Evolutionary conservation across 495 filamentous ascomycete genomes (phyloP).

Genomic region (Articulospora tetracladia): DNA sequence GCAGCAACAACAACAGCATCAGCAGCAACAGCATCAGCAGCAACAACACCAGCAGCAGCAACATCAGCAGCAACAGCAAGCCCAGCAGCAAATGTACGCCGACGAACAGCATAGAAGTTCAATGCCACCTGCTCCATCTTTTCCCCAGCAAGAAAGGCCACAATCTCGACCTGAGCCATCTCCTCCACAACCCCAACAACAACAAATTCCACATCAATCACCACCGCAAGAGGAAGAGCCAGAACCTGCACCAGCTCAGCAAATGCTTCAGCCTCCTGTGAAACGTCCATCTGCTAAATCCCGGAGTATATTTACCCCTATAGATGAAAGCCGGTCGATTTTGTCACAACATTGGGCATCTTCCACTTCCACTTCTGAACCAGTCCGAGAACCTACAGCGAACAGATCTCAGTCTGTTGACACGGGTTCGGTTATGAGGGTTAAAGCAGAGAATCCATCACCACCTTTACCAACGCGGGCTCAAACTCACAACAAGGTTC

Average conservation of each 20-base stretch:
- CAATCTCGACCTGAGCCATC: constrained; percentile 29
- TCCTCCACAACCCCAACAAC: constrained; percentile 29
- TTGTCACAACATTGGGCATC: constrained; percentile 78
- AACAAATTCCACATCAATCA: constrained; percentile 32
- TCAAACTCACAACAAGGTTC: constrained; percentile 38
- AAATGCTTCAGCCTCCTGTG: constrained; percentile 47
- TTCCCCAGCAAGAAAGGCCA: constrained; percentile 38
- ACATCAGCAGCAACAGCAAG: constrained; percentile 40
- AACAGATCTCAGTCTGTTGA: constrained; percentile 63
- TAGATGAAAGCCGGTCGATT: constrained; percentile 87
- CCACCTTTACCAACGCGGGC: constrained; percentile 44
- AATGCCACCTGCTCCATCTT: constrained; percentile 48
- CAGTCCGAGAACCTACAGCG: constrained; percentile 31
- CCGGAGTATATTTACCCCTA: constrained; percentile 94
- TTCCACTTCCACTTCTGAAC: constrained; percentile 42
- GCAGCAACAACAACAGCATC: constrained; percentile 47
- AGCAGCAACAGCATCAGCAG: constrained; percentile 44
- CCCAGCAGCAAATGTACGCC: constrained; percentile 54
- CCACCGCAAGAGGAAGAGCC: constrained; percentile 29
- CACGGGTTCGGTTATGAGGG: constrained; percentile 47
- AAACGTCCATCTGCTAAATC: constrained; percentile 78
- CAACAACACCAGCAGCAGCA: constrained; percentile 50
- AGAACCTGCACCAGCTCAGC: constrained; percentile 42
- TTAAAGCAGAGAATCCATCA: constrained; percentile 26
- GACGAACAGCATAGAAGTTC: constrained; percentile 64